Percentiles rank a stretch among this genome's conserved stretches.
Evolutionary conservation across 768 basidiomycete genomes (phyloP).

Genomic region (Boletus barrowsii): DNA sequence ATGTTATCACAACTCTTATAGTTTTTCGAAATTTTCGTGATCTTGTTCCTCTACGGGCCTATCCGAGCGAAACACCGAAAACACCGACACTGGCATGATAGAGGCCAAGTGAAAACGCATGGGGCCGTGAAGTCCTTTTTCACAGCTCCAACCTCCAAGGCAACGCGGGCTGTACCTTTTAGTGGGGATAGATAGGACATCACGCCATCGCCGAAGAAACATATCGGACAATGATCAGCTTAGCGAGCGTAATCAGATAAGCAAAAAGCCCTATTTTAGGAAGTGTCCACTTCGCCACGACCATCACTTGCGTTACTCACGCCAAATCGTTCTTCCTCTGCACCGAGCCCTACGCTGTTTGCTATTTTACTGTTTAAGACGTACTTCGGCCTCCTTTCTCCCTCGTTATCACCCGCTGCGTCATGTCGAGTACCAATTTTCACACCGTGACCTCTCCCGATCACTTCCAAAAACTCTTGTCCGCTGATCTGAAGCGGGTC

Average conservation of each 20-base stretch:
- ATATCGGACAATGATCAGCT: too few relatives aligned
- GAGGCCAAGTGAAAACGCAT: too few relatives aligned
- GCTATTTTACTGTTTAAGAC: neutral
- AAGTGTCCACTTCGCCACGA: neutral
- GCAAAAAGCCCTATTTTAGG: neutral
- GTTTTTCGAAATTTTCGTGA: too few relatives aligned
- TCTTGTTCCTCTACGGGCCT: too few relatives aligned
- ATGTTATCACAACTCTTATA: too few relatives aligned
- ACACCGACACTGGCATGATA: too few relatives aligned
- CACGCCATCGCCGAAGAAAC: too few relatives aligned
- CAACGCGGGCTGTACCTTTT: too few relatives aligned
- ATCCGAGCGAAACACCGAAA: too few relatives aligned
- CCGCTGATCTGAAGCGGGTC: slow-evolving; percentile 70
- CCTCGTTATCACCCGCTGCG: neutral
- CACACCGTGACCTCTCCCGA: slow-evolving; percentile 55
- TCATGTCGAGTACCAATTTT: slow-evolving; percentile 37
- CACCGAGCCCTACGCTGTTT: neutral
- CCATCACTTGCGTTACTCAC: neutral
- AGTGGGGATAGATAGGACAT: too few relatives aligned
- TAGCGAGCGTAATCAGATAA: neutral
- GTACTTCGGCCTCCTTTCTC: neutral
- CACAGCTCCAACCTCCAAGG: too few relatives aligned
- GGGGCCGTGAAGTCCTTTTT: too few relatives aligned
- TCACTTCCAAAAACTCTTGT: slow-evolving; percentile 74
- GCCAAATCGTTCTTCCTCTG: neutral